These are phyloP conservation scores for Citrus mangshanensis DNA, from an alignment of 345 rosid genomes.

Conservation along the genomic window DNA sequence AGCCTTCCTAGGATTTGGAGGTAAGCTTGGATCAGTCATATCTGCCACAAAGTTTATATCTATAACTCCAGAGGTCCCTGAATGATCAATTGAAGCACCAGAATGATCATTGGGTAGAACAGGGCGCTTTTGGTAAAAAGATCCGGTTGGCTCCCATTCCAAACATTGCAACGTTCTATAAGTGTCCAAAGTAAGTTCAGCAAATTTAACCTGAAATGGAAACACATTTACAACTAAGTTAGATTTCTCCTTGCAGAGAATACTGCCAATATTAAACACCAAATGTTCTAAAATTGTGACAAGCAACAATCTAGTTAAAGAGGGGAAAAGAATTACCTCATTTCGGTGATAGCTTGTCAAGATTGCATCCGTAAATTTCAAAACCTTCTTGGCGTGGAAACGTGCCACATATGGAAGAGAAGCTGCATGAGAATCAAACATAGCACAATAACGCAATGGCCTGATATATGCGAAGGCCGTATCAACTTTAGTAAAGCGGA, in stretches of 20 bases:
- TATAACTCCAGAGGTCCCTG: constrained; percentile 76
- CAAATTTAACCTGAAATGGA: constrained; percentile 75
- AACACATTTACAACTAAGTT: constrained; percentile 11
- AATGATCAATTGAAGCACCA: constrained; percentile 67
- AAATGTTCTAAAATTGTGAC: constrained; percentile 1
- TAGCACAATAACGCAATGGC: constrained; percentile 74
- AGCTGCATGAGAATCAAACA: constrained; percentile 65
- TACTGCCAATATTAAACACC: constrained; percentile 3
- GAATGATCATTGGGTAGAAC: constrained; percentile 60
- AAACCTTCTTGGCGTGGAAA: constrained; percentile 79
- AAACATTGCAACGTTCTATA: constrained; percentile 92
- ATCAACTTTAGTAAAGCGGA: constrained; percentile 54
- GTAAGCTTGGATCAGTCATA: constrained; percentile 69
- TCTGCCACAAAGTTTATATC: constrained; percentile 73
- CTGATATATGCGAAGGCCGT: constrained; percentile 40
- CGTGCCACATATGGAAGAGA: constrained; percentile 73
- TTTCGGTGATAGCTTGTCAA: constrained; percentile 78
- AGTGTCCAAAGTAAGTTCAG: constrained; percentile 86
- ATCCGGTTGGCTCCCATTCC: constrained; percentile 95
- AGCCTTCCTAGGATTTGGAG: constrained; percentile 88
- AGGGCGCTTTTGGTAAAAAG: constrained; percentile 57
- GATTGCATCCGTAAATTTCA: constrained; percentile 79
- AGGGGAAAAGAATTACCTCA: constrained; percentile 46
- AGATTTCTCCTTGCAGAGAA: not conserved
- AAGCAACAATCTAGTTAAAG: not conserved